Base-by-base conservation (phyloP, 345 rosid genomes). In the Populus tremula region DNA sequence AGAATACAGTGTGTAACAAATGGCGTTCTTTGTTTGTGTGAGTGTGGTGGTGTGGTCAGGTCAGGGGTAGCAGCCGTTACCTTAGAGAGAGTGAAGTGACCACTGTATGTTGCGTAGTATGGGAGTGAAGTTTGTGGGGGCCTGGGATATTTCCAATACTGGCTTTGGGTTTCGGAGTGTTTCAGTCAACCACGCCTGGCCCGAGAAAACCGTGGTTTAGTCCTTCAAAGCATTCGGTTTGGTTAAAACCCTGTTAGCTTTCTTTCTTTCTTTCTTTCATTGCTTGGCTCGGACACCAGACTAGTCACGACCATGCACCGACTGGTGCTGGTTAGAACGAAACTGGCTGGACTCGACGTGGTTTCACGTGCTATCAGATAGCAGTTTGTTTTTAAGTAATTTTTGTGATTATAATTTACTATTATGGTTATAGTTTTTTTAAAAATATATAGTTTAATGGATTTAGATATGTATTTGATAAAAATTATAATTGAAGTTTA, bases 151-250 rank as follows among this genome's bases (percentile, higher is more conserved):
- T 82, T 81, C 79, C 85, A 73, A 81, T 79, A 68, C 33, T 71
- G 77, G 85, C 82, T 83, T 85, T 68, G 87, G 85, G 73, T 70
- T 76, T 80, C 79, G 86, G 80, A 72, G 77, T 56, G 75, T 36
- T 82, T 76, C 81, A 80, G 97, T 90, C 94, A 92, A 92, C 87
- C 85, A 87, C 88, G 83, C 91, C 76, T 81, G 78, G 85, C 94
- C 94, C 97, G 86, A 90, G 97, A 89, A 88, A 89, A 87, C 91
- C 91, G 91, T 90, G 90, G 91, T 85, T 85, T 85, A 83, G 88
- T 80, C 77, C 79, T 82, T 83, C 94, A 82, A 92, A 81, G 92
- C 90, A 69, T 77, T 76, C 12, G 45, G 16, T 67, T 72, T 72
- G 69, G 69, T 66, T 47, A 31, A 33, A 66, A 9, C 21, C 18